Evolutionary conservation across 371 early-diverging fungal genomes (phyloP).

Genomic region (Mortierella sp.): DNA sequence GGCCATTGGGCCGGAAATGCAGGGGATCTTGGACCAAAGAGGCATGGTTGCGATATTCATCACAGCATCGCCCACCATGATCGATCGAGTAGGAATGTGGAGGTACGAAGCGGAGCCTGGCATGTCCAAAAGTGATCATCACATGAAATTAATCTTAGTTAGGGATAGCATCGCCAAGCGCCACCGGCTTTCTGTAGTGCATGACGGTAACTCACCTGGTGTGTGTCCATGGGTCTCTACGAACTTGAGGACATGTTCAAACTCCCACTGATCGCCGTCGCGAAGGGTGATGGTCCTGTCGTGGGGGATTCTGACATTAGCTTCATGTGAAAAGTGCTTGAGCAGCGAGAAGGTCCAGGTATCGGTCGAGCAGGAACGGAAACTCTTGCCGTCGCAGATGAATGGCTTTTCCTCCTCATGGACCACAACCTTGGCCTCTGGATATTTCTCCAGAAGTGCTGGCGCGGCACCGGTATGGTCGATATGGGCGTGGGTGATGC

Average conservation of each 20-base stretch:
- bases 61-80: constrained; percentile 58
- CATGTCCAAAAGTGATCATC: background rate
- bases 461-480: constrained; percentile 57
- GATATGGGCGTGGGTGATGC: constrained; percentile 57
- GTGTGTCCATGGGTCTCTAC: constrained; percentile 58
- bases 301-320: constrained; percentile 34
- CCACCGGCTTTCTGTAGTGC: background rate
- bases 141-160: constrained; percentile 4
- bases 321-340: constrained; percentile 50
- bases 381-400: constrained; percentile 50
- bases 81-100: constrained; percentile 51
- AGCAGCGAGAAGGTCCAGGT: constrained; percentile 50
- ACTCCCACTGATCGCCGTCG: constrained; percentile 52
- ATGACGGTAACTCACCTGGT: constrained; percentile 35
- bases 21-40: constrained; percentile 32
- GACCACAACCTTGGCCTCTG: constrained; percentile 46
- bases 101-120: constrained; percentile 57
- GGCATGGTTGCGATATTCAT: constrained; percentile 53
- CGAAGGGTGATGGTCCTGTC: constrained; percentile 44
- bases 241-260: constrained; percentile 53
- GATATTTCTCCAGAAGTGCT: constrained; percentile 51
- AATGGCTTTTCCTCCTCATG: constrained; percentile 56
- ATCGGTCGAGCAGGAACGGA: constrained; percentile 33
- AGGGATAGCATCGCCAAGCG: too few relatives aligned
- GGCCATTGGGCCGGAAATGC: constrained; percentile 44